A percentile compares a stretch with the other conserved stretches of the same genome.
These are phyloP conservation scores for Vigna angularis DNA, from an alignment of 306 rosid species.

Conservation along the genomic window DNA sequence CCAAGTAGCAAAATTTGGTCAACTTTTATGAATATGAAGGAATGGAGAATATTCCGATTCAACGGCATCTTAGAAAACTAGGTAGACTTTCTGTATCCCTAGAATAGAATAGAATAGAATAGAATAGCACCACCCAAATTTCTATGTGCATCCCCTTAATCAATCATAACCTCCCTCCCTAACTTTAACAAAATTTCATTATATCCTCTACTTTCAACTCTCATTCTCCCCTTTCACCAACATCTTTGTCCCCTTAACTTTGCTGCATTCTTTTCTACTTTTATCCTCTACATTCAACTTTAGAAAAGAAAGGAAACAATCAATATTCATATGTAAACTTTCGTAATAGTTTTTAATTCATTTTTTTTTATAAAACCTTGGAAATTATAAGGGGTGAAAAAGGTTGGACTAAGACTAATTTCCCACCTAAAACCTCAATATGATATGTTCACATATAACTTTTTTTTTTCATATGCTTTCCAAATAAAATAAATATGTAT, in stretches of 20 bases:
- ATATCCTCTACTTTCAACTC: background rate
- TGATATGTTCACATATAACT: too few relatives aligned
- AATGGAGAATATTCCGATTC: conserved; percentile 34
- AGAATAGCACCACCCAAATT: background rate
- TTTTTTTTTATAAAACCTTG: too few relatives aligned
- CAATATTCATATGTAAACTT: too few relatives aligned
- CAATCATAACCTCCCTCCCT: background rate
- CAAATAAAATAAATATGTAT: too few relatives aligned
- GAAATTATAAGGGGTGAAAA: too few relatives aligned
- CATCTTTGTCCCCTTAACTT: background rate
- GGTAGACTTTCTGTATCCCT: background rate
- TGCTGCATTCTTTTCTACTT: background rate
- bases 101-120: too few relatives aligned
- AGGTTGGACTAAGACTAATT: too few relatives aligned
- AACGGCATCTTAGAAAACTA: conserved; percentile 12
- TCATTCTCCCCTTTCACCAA: background rate
- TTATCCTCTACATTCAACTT: background rate
- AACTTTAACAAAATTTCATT: background rate
- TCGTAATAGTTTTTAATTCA: too few relatives aligned
- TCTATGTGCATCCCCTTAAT: conserved; percentile 1
- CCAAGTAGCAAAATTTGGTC: conserved; percentile 17
- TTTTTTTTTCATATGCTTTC: too few relatives aligned
- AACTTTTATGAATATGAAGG: background rate
- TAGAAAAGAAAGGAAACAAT: too few relatives aligned
- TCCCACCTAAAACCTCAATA: too few relatives aligned